Base-by-base conservation (phyloP, 2,329 filamentous ascomycete species). In the Aspergillus sp. region DNA sequence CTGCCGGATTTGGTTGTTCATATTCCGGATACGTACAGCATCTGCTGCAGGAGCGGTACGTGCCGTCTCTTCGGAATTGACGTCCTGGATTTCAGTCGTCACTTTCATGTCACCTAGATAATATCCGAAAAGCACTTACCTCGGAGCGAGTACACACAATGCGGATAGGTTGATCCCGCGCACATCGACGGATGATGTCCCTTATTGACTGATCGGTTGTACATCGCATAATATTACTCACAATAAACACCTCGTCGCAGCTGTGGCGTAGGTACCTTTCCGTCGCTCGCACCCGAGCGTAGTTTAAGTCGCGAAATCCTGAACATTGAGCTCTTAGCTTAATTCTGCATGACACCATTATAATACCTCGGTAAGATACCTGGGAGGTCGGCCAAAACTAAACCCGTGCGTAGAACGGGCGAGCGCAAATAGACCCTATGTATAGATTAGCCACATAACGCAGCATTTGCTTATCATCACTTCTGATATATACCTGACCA, bases 211-310 rank as follows among this genome's bases (percentile, higher is more conserved):
- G 25, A 44, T 70, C 67, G 2, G 67, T 54, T 5, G 39, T 56
- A 23, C 63, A 67, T 8, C 68, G 64, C 7, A 42, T n/a, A 3
- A 70, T 70, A 8, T 25, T 59, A 2, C 55, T 60, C 10, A 69
- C 67, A 8, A 68, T 50, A 15, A 67, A 66, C 13, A 69, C 65
- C n/a, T 67, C 67, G 27, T 69, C 53, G 25, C 68, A 70, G n/a
- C 50, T 52, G 19, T 61, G 51, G 5, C 53, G 57, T 5, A 70
- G 63, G 42, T 70, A 70, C n/a, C 41, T 60, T 27, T 68, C 63
- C 3, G 66, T 68, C 2, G 65, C 66, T 19, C 60, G 53, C 2
- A 64, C 62, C 25, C 68, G 53, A 1, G 64, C 65, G 30, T 57
- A 66, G 41, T 70, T 70, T 23, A 66, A 36, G 25, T 70, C 68